Base-by-base conservation (phyloP, 176 grass and related monocot genomes). In the Triticum urartu region DNA sequence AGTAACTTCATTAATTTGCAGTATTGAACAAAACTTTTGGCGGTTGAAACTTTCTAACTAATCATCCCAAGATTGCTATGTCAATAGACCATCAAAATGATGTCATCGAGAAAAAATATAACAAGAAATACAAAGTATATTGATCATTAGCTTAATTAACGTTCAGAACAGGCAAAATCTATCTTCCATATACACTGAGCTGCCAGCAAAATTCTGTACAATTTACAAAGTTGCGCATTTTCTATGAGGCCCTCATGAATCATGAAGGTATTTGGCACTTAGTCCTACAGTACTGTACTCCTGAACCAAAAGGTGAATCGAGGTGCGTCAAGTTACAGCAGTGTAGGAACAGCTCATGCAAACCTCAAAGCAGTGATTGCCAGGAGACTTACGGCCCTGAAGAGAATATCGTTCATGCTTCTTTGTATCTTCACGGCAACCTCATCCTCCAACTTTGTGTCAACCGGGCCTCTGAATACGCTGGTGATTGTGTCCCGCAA, bases 341-440 rank as follows among this genome's bases (percentile, higher is more conserved):
- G 18, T 8, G 38, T 54, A 54, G 50, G 45, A 47, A 48, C 11
- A 22, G 26, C n/a, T 93, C 45, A 92, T 73, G 80, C 89, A 81
- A 99, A 93, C 82, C 90, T 92, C 87, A 96, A 85, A 11, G 83
- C 89, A 61, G 87, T 83, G 75, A 99, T 84, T n/a, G 90, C 97
- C 63, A 93, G 65, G 65, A 99, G 79, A 39, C 82, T 61, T 9
- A 77, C 64, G 30, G 87, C 92, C 85, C 89, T 89, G 75, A 99
- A 92, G 32, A 96, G 17, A 61, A 99, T 88, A 2, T 92, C 92
- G 5, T 89, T 92, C 80, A 66, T 92, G 63, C 80, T 93, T 79
- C 81, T 90, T 18, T 89, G 82, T 78, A 99, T 75, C 85, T 42
- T 90, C 63, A 67, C 26, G 45, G 92, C 75, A 42, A 85, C 88